Percentiles rank a stretch among this genome's conserved stretches.
Evolutionary conservation across 345 rosid genomes (phyloP).

Genomic region (Acer saccharum): DNA sequence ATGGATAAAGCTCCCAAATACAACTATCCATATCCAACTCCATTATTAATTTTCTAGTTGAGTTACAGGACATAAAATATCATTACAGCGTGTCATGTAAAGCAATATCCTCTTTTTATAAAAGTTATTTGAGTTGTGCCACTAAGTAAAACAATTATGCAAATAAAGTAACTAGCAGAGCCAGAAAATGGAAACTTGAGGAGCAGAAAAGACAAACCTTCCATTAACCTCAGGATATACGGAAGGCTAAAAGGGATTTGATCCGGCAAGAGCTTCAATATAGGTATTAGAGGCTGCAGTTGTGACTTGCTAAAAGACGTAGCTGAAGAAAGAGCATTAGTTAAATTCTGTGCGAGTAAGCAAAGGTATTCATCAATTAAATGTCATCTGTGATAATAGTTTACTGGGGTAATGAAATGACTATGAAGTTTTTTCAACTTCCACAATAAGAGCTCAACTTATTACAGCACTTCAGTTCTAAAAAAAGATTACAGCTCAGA

Average conservation of each 20-base stretch:
- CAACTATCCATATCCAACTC: not conserved
- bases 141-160: not conserved
- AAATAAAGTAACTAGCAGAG: slow-evolving; percentile 1
- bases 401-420: not conserved
- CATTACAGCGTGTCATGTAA: too few species aligned
- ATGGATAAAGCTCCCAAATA: not conserved
- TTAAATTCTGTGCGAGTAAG: not conserved
- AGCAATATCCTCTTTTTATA: not conserved
- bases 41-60: too few species aligned
- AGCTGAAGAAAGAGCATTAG: slow-evolving; percentile 49
- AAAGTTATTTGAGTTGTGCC: not conserved
- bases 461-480: not conserved
- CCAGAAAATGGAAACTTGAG: slow-evolving; percentile 14
- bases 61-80: not conserved
- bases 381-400: not conserved
- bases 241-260: slow-evolving; percentile 35
- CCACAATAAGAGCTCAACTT: not conserved
- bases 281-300: slow-evolving; percentile 54
- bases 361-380: not conserved
- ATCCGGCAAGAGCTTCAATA: slow-evolving; percentile 54
- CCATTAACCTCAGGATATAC: slow-evolving; percentile 39
- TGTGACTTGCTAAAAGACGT: slow-evolving; percentile 68
- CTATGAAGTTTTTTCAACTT: not conserved
- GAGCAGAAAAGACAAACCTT: slow-evolving; percentile 45
- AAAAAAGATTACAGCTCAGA: not conserved